A percentile compares a stretch with the other conserved stretches of the same genome.
phyloP scores from a whole-genome alignment of 2,329 filamentous ascomycete genomes.

The Pseudocercospora crystallina region DNA sequence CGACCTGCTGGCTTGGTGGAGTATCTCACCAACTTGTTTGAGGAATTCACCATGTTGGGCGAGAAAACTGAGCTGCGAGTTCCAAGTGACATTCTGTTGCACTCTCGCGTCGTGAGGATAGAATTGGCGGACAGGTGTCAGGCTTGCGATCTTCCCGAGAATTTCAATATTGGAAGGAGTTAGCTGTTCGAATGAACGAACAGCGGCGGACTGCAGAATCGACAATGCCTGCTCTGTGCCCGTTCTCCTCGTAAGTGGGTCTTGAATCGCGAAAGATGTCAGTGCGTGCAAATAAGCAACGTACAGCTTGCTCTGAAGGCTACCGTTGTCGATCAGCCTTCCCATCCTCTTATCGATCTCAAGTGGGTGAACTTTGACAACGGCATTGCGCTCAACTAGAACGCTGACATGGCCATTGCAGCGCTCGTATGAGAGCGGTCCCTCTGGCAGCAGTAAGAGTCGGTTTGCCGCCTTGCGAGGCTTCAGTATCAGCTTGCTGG shows the following conservation, averaged over 20 bases:
- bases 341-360: conserved; percentile 55
- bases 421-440: conserved; percentile 33
- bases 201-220: conserved; percentile 23
- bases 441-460: conserved; percentile 52
- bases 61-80: conserved; percentile 37
- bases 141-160: conserved; percentile 30
- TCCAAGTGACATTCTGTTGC: conserved; percentile 50
- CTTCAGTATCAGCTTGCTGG: conserved; percentile 57
- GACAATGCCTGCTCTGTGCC: conserved; percentile 57
- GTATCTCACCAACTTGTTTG: conserved; percentile 6
- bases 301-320: conserved; percentile 39
- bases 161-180: conserved; percentile 17
- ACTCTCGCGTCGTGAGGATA: conserved; percentile 44
- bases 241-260: conserved; percentile 58
- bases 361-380: conserved; percentile 57
- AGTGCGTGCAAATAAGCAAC: conserved; percentile 58
- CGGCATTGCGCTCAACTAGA: conserved; percentile 36
- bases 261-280: conserved; percentile 59
- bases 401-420: conserved; percentile 49
- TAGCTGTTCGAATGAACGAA: conserved; percentile 27
- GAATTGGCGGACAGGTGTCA: conserved; percentile 40
- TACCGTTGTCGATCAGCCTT: conserved; percentile 55
- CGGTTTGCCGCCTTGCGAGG: conserved; percentile 36
- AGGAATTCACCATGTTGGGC: conserved; percentile 45
- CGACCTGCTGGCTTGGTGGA: conserved; percentile 6